Evolutionary conservation across 345 rosid species (phyloP).

Genomic region (Excoecaria cochinchinensis): DNA sequence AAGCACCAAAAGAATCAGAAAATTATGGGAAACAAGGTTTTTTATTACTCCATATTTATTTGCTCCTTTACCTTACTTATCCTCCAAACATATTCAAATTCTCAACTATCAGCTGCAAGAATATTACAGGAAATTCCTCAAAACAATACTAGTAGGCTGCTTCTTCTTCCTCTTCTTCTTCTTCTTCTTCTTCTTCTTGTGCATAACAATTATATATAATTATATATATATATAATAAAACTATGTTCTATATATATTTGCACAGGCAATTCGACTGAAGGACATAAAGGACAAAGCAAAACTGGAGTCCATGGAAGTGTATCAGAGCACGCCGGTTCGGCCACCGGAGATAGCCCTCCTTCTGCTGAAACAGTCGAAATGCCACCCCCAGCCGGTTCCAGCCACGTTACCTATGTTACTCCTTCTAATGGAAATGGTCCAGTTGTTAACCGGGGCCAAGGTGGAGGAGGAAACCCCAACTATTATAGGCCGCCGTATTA

Average conservation of each 20-base stretch:
- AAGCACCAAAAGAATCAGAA: too few relatives aligned
- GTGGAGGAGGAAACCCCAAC: neutral
- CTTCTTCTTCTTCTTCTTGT: too few relatives aligned
- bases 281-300: neutral
- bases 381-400: neutral
- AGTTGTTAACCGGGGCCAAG: neutral
- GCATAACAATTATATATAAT: too few relatives aligned
- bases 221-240: neutral
- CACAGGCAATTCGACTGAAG: neutral
- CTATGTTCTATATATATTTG: neutral
- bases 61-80: too few relatives aligned
- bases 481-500: too few relatives aligned
- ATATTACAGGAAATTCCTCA: too few relatives aligned
- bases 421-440: neutral
- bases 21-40: too few relatives aligned
- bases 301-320: neutral
- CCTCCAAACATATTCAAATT: too few relatives aligned
- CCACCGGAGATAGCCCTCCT: neutral
- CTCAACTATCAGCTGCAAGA: too few relatives aligned
- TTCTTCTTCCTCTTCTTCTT: too few relatives aligned
- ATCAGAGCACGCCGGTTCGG: neutral
- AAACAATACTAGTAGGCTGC: too few relatives aligned
- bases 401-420: neutral
- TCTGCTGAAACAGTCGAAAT: neutral
- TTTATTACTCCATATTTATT: too few relatives aligned